phyloP scores from a whole-genome alignment of 2,329 filamentous ascomycete genomes.

The Penicillium thymicola region DNA sequence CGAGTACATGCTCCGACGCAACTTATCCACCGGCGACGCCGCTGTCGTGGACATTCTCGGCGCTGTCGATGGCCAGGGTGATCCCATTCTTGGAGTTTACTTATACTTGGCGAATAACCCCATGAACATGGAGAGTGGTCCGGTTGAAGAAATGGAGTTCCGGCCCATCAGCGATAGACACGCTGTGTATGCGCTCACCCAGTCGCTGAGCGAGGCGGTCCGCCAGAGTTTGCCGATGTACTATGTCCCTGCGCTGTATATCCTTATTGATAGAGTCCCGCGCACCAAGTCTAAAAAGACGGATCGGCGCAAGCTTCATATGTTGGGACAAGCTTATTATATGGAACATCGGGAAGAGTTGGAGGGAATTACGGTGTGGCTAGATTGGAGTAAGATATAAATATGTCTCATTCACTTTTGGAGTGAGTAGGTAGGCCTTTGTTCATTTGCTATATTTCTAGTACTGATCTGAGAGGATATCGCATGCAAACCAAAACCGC shows the following conservation, averaged over 20 bases:
- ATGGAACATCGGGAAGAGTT: slow-evolving; percentile 13
- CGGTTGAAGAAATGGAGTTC: slow-evolving; percentile 15
- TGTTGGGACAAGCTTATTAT: slow-evolving; percentile 20
- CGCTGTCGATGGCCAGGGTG: slow-evolving; percentile 12
- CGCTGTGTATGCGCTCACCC: slow-evolving; percentile 6
- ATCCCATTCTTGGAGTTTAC: slow-evolving; percentile 17
- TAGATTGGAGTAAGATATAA: slow-evolving; percentile 8
- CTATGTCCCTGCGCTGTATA: slow-evolving; percentile 20
- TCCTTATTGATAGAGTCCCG: slow-evolving; percentile 20
- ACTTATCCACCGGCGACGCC: slow-evolving; percentile 9
- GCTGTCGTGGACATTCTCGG: slow-evolving; percentile 21
- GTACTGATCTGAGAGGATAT: background rate
- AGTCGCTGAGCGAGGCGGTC: slow-evolving; percentile 9
- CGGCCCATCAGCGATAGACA: slow-evolving; percentile 8
- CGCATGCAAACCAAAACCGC: background rate
- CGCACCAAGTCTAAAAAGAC: slow-evolving; percentile 26
- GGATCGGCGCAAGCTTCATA: slow-evolving; percentile 22
- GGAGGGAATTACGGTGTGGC: slow-evolving; percentile 13
- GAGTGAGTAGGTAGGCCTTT: background rate
- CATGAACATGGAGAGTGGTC: slow-evolving; percentile 8
- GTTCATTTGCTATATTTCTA: background rate
- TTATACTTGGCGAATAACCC: slow-evolving; percentile 17
- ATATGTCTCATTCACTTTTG: too few relatives aligned
- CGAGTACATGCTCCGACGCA: slow-evolving; percentile 17
- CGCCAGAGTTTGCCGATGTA: slow-evolving; percentile 15